Base-by-base conservation (phyloP, 176 grass and related monocot species). In the Rhipidocladum racemiflorum region DNA sequence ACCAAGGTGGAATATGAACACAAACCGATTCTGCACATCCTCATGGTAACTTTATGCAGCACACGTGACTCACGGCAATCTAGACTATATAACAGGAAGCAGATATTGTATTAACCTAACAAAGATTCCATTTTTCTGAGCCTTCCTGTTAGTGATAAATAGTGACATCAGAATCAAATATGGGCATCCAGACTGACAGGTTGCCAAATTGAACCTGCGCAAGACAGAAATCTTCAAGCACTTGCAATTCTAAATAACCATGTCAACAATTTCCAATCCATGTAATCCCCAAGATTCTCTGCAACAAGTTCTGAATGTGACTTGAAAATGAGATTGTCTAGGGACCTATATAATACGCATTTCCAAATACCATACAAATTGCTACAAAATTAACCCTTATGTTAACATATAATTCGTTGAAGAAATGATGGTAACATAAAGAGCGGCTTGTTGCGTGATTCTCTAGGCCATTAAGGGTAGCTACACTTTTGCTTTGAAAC, bases 351-450 rank as follows among this genome's bases (percentile, higher is more conserved):
- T 45, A 20, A 76, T 35, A 20, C 60, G 49, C 1, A 74, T 27
- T 75, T 87, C 39, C 8, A 68, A 68, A 68, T 23, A 75, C 34
- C 32, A 62, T 1, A 32, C 6, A 59, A 39, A 21, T 35, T 48
- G 57, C 24, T 66, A 39, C 40, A 73, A 18, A 46, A 65, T 51
- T 79, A 80, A 66, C 57, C 30, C 32, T 51, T 63, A 54, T 55
- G 5, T 45, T 63, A 74, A 54, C 30, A 72, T 10, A 0, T 12
- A 35, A 50, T 9, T 43, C 67, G 10, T 9, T 68, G 6, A 54
- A 56, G 4, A 75, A 62, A 80, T 61, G 7, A 32, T 74, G 35
- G 28, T 73, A 65, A 88, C 12, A 74, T 35, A 30, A 66, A 78
- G 7, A 6, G 24, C 7, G 66, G 15, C 28, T 55, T 34, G 54